Conservation (phyloP, 2,329 filamentous ascomycete genomes). For the Eutypella sp. region DNA sequence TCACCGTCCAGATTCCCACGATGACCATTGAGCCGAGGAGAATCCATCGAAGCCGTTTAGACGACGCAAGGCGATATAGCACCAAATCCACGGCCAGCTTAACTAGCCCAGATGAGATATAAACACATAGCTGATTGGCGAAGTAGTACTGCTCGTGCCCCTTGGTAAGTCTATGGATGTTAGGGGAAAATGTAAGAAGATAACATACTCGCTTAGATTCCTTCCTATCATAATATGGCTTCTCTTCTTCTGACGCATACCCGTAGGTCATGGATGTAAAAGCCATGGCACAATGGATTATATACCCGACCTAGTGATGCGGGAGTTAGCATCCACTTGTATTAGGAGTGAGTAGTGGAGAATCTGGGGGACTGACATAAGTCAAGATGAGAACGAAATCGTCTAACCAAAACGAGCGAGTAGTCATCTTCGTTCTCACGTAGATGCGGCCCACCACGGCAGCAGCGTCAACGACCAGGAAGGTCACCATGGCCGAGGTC, state of each 20-base stretch:
- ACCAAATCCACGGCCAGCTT: conserved; percentile 30
- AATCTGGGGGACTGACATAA: conserved; percentile 21
- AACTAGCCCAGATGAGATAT: conserved; percentile 27
- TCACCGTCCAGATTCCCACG: conserved; percentile 24
- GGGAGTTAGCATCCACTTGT: conserved; percentile 7
- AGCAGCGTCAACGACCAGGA: conserved; percentile 20
- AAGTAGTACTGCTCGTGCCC: conserved; percentile 20
- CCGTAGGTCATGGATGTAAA: conserved; percentile 27
- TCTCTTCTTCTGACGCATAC: conserved; percentile 20
- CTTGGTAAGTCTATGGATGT: background rate
- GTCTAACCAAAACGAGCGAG: conserved; percentile 24
- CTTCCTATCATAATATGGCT: conserved; percentile 18
- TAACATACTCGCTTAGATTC: conserved; percentile 11
- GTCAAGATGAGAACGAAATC: conserved; percentile 23
- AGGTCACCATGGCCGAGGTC: conserved; percentile 21
- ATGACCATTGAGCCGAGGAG: conserved; percentile 22
- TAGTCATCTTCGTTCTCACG: conserved; percentile 23
- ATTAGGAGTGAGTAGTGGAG: background rate
- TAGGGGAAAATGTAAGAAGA: background rate
- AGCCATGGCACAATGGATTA: conserved; percentile 22
- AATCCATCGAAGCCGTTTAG: conserved; percentile 15
- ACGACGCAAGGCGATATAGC: conserved; percentile 24
- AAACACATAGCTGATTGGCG: conserved; percentile 25
- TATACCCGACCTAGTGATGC: conserved; percentile 17
- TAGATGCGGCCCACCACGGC: conserved; percentile 23